phyloP scores from a whole-genome alignment of 1,284 basidiomycete species.

The Pisolithus thermaeus region DNA sequence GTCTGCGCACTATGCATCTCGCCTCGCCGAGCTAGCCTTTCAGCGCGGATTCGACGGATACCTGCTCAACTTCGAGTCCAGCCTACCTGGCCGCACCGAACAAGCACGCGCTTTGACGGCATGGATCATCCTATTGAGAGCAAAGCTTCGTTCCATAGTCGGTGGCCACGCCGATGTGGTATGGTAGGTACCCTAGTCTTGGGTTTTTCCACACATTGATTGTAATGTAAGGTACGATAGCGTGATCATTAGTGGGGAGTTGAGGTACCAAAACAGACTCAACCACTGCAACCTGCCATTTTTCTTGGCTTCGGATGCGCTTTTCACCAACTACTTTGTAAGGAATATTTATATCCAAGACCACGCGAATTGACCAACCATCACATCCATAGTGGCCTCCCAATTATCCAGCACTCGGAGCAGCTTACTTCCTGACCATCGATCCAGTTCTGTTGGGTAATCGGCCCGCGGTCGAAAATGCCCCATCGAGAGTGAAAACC shows the following conservation, averaged over 20 bases:
- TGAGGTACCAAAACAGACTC: conserved; percentile 74
- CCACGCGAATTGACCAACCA: not conserved
- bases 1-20: conserved; percentile 65
- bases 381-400: conserved; percentile 46
- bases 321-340: conserved; percentile 82
- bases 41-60: conserved; percentile 81
- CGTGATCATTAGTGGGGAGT: conserved; percentile 56
- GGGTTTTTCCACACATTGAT: conserved; percentile 1
- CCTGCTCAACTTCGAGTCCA: conserved; percentile 73
- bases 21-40: conserved; percentile 65
- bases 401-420: conserved; percentile 43
- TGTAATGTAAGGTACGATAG: conserved; percentile 71
- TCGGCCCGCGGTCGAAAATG: conserved; percentile 3
- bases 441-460: conserved; percentile 30
- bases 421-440: conserved; percentile 51
- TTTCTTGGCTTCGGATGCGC: conserved; percentile 61
- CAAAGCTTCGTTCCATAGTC: conserved; percentile 52
- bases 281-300: conserved; percentile 69
- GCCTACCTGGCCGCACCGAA: conserved; percentile 46
- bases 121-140: conserved; percentile 65
- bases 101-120: conserved; percentile 60
- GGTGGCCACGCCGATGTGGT: conserved; percentile 59
- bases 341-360: conserved; percentile 15
- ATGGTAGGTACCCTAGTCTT: conserved; percentile 41
- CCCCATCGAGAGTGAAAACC: conserved; percentile 33